These are phyloP conservation scores for Naematelia encephala DNA, from an alignment of 768 basidiomycete genomes.

Conservation along the genomic window DNA sequence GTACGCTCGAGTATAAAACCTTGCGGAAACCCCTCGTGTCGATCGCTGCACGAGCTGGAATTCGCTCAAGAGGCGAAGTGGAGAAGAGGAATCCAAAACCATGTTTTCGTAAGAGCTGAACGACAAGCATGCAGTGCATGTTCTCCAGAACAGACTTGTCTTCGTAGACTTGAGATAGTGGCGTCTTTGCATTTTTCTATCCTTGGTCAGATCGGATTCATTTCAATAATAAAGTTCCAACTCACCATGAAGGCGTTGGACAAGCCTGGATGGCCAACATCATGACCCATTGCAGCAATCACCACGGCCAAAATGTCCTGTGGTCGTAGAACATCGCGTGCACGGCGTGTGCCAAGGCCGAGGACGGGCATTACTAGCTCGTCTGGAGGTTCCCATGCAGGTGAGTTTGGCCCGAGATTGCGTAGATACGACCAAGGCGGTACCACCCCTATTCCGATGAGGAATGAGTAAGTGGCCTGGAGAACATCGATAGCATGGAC, in stretches of 20 bases:
- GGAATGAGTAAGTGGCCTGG: slow-evolving; percentile 84
- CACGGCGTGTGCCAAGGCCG: slow-evolving; percentile 32
- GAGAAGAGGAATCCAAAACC: slow-evolving; percentile 60
- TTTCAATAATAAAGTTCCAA: slow-evolving; percentile 15
- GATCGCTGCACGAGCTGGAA: slow-evolving; percentile 8
- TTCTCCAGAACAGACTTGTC: slow-evolving; percentile 83
- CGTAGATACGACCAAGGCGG: slow-evolving; percentile 71
- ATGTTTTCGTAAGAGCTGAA: slow-evolving; percentile 74
- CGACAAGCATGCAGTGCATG: slow-evolving; percentile 80
- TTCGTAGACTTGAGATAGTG: slow-evolving; percentile 81
- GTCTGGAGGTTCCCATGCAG: slow-evolving; percentile 36
- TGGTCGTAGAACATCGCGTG: slow-evolving; percentile 53
- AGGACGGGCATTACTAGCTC: slow-evolving; percentile 12
- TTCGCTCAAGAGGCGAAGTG: slow-evolving; percentile 21
- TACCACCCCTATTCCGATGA: slow-evolving; percentile 72
- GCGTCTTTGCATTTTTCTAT: slow-evolving; percentile 90
- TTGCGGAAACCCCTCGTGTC: slow-evolving; percentile 60
- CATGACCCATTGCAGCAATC: slow-evolving; percentile 93
- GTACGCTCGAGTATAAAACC: slow-evolving; percentile 72
- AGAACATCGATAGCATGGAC: slow-evolving; percentile 94
- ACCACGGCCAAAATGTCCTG: slow-evolving; percentile 79
- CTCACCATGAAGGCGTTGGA: slow-evolving; percentile 89
- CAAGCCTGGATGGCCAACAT: slow-evolving; percentile 94
- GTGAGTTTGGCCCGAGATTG: slow-evolving; percentile 49
- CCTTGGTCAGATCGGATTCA: background rate